Conservation (phyloP, 495 filamentous ascomycete genomes). For the Niebla homalea region DNA sequence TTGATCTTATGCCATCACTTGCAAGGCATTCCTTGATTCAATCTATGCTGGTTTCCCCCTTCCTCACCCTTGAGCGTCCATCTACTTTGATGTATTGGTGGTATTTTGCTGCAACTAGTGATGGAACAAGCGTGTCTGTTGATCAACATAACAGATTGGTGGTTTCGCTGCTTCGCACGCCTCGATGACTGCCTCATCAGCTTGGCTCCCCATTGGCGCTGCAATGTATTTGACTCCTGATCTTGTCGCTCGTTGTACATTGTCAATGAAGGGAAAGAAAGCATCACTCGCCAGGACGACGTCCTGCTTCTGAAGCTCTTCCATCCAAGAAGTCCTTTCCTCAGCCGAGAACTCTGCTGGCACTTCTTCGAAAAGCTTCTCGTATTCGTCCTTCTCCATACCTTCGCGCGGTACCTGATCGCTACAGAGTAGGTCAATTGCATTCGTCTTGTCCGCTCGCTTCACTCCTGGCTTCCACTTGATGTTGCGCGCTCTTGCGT, state of each 20-base stretch:
- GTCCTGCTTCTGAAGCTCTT: slow-evolving; percentile 48
- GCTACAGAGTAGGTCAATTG: slow-evolving; percentile 86
- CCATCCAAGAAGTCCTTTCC: slow-evolving; percentile 73
- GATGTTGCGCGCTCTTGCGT: slow-evolving; percentile 69
- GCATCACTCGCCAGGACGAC: slow-evolving; percentile 87
- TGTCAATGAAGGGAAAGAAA: slow-evolving; percentile 98
- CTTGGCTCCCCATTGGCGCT: slow-evolving; percentile 85
- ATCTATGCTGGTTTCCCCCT: no score
- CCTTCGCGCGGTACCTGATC: slow-evolving; percentile 72
- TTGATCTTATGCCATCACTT: no score
- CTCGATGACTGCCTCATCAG: slow-evolving; percentile 75
- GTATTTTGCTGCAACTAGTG: background rate
- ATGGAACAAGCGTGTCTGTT: slow-evolving; percentile 3
- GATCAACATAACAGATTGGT: background rate
- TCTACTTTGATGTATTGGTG: background rate
- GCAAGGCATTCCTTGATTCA: no score
- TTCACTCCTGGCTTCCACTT: slow-evolving; percentile 97
- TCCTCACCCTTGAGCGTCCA: no score
- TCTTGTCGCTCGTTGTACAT: slow-evolving; percentile 76
- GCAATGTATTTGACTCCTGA: slow-evolving; percentile 94
- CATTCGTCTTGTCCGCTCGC: slow-evolving; percentile 93
- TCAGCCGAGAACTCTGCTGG: slow-evolving; percentile 67
- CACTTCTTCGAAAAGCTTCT: slow-evolving; percentile 84
- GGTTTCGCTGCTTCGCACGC: slow-evolving; percentile 47
- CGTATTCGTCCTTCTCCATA: slow-evolving; percentile 71